Evolutionary conservation across 495 filamentous ascomycete species (phyloP).

Genomic region (Aspergillus wentii): DNA sequence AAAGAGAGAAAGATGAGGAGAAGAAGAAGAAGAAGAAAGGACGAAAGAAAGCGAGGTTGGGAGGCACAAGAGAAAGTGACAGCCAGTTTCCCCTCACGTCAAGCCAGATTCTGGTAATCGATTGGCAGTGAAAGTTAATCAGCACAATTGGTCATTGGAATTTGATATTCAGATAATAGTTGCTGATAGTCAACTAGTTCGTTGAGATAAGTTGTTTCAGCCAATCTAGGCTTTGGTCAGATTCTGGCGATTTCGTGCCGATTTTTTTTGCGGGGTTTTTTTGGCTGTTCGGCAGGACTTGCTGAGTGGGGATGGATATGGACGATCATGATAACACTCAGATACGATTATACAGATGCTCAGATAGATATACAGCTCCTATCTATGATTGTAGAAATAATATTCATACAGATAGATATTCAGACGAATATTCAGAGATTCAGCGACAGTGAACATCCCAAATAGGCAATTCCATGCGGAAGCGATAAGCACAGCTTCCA

Average conservation of each 20-base stretch:
- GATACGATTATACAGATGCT: too few relatives aligned
- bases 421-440: too few relatives aligned
- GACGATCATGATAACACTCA: not conserved
- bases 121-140: constrained; percentile 1
- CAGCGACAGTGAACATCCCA: too few relatives aligned
- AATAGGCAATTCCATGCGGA: too few relatives aligned
- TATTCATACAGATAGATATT: too few relatives aligned
- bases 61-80: too few relatives aligned
- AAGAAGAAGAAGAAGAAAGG: too few relatives aligned
- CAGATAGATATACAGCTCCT: too few relatives aligned
- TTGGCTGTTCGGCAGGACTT: constrained; percentile 6
- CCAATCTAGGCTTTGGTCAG: not conserved
- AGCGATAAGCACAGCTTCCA: too few relatives aligned
- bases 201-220: not conserved
- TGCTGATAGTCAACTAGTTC: constrained; percentile 2
- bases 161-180: not conserved
- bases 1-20: too few relatives aligned
- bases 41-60: too few relatives aligned
- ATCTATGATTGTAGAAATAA: too few relatives aligned
- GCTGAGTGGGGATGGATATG: constrained; percentile 6
- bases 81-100: constrained; percentile 5
- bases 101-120: not conserved
- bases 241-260: not conserved
- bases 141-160: constrained; percentile 5
- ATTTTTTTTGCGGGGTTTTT: constrained; percentile 1